Evolutionary conservation across 257 asterid species (phyloP).

Genomic region (Penstemon newberryi): DNA sequence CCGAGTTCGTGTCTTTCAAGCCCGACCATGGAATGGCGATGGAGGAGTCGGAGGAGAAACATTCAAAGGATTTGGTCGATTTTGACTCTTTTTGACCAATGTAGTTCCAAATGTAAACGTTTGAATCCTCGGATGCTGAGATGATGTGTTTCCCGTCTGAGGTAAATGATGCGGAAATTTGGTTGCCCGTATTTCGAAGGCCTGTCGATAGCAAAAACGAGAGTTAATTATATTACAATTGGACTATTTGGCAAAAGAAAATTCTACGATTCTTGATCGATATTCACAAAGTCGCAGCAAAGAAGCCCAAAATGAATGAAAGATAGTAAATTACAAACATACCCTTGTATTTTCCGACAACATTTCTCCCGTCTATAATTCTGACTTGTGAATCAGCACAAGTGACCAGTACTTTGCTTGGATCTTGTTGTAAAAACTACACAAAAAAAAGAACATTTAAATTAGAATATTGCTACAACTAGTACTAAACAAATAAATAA

Average conservation of each 20-base stretch:
- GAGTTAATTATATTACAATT: too few species aligned
- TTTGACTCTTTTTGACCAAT: conserved; percentile 33
- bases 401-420: conserved; percentile 72
- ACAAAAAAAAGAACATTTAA: neutral
- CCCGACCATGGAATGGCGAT: conserved; percentile 90
- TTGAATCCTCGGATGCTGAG: conserved; percentile 80
- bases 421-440: conserved; percentile 79
- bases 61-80: conserved; percentile 56
- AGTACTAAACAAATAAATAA: neutral
- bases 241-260: too few species aligned
- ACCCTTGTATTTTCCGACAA: conserved; percentile 77
- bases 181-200: conserved; percentile 58
- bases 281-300: too few species aligned
- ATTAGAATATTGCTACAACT: too few species aligned
- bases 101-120: conserved; percentile 71
- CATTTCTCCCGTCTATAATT: conserved; percentile 61
- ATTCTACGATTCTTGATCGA: too few species aligned
- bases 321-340: conserved; percentile 6
- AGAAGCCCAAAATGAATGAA: neutral
- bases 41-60: conserved; percentile 65
- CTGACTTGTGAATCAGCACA: conserved; percentile 81
- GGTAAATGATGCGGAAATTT: conserved; percentile 64
- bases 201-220: conserved; percentile 39
- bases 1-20: neutral
- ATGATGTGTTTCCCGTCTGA: conserved; percentile 71